phyloP scores from a whole-genome alignment of 129 eudicot species.

The Ambrosia artemisiifolia region DNA sequence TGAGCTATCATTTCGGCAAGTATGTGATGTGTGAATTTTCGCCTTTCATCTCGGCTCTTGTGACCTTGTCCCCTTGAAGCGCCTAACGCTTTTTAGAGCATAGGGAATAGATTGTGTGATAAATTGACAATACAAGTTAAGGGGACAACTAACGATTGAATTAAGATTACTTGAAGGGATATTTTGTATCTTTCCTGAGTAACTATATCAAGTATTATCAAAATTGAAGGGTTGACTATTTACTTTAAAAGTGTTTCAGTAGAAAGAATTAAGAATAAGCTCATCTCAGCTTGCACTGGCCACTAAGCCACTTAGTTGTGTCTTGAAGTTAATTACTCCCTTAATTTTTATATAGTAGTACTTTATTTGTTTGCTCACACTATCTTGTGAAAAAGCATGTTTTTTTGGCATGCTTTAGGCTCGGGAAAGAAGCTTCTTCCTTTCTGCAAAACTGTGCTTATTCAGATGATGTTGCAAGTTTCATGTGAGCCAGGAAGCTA shows the following conservation, averaged over 20 bases:
- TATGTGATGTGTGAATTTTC: too few species aligned
- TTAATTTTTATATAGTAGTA: neutral
- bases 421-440: slow-evolving; percentile 62
- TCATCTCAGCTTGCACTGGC: neutral
- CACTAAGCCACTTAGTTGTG: neutral
- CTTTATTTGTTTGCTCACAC: neutral
- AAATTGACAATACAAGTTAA: neutral
- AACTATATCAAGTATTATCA: too few species aligned
- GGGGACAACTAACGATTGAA: neutral
- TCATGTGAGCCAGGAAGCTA: slow-evolving; percentile 53
- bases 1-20: too few species aligned
- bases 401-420: slow-evolving; percentile 41
- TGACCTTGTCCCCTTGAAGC: too few species aligned
- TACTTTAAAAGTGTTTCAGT: neutral
- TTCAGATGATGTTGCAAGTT: slow-evolving; percentile 56
- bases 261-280: neutral
- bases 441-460: slow-evolving; percentile 63
- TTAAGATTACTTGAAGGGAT: neutral
- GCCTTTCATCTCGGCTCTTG: too few species aligned
- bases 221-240: too few species aligned
- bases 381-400: neutral
- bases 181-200: neutral
- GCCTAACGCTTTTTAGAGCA: too few species aligned
- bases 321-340: neutral
- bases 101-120: neutral